phyloP scores from a whole-genome alignment of 805 yeast species.

The Wickerhamomyces kurtzmanii region DNA sequence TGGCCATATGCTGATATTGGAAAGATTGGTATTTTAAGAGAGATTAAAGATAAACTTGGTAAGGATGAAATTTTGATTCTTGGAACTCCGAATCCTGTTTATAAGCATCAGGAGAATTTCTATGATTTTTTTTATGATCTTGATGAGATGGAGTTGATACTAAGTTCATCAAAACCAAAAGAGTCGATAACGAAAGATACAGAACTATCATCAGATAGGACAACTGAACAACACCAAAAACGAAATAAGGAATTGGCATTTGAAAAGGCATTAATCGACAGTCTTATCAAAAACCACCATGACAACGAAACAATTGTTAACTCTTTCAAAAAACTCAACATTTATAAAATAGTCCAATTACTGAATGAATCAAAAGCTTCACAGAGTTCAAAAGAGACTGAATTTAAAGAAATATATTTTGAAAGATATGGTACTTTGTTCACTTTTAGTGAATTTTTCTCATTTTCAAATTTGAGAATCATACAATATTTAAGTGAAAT shows the following conservation, averaged over 20 bases:
- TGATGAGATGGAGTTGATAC: conserved; percentile 32
- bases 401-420: conserved; percentile 21
- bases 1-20: conserved; percentile 58
- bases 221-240: conserved; percentile 2
- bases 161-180: not conserved
- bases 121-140: conserved; percentile 60
- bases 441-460: conserved; percentile 21
- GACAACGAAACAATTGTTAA: conserved; percentile 16
- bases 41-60: conserved; percentile 19
- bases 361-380: conserved; percentile 8
- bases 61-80: conserved; percentile 31
- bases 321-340: conserved; percentile 19
- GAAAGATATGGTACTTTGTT: conserved; percentile 20
- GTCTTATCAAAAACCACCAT: conserved; percentile 14
- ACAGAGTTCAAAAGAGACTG: conserved; percentile 9
- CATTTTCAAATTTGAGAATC: conserved; percentile 6
- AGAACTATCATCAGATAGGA: conserved; percentile 1
- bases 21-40: conserved; percentile 36
- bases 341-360: conserved; percentile 21
- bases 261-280: conserved; percentile 9
- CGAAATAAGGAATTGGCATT: conserved; percentile 6
- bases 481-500: conserved; percentile 6
- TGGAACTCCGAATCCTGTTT: conserved; percentile 62
- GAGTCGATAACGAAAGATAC: conserved; percentile 2
- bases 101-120: conserved; percentile 38